A percentile compares a stretch with the other conserved stretches of the same genome.
phyloP scores from a whole-genome alignment of 805 yeast genomes.

The Wickerhamiella vanderwaltii region DNA sequence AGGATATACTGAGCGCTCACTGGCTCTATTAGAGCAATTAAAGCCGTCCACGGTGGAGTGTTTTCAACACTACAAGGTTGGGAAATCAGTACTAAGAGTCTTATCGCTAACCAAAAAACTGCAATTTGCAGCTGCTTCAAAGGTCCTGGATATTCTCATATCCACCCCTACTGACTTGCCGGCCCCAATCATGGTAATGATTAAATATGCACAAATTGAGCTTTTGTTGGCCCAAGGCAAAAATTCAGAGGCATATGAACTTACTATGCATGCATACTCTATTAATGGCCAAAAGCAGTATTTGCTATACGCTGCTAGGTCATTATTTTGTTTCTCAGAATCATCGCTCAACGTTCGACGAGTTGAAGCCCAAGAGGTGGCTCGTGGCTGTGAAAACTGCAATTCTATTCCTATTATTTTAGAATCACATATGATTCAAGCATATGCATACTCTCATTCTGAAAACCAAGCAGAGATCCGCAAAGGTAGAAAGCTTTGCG shows the following conservation, averaged over 20 bases:
- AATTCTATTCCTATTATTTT: slow-evolving; percentile 1
- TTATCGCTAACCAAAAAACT: background rate
- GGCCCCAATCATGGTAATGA: background rate
- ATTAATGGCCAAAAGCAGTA: background rate
- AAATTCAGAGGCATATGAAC: slow-evolving; percentile 1
- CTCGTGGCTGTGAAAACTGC: slow-evolving; percentile 1
- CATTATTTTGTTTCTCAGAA: slow-evolving; percentile 7
- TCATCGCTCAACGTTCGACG: slow-evolving; percentile 5
- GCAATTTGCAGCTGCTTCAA: slow-evolving; percentile 1
- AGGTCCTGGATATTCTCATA: background rate
- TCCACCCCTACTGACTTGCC: background rate
- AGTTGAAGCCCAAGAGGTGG: slow-evolving; percentile 5
- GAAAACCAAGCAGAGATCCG: background rate
- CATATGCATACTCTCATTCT: slow-evolving; percentile 3
- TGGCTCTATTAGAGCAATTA: background rate
- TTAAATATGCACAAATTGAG: slow-evolving; percentile 1
- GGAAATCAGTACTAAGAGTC: background rate
- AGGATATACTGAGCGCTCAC: background rate
- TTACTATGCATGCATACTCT: background rate
- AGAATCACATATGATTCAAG: slow-evolving; percentile 3
- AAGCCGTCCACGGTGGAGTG: background rate
- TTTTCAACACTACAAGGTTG: background rate
- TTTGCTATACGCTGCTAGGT: slow-evolving; percentile 5
- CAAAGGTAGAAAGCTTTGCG: background rate
- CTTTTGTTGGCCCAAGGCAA: slow-evolving; percentile 7